Evolutionary conservation across 441 rosid genomes (phyloP).

Genomic region (Croton laevigatus): DNA sequence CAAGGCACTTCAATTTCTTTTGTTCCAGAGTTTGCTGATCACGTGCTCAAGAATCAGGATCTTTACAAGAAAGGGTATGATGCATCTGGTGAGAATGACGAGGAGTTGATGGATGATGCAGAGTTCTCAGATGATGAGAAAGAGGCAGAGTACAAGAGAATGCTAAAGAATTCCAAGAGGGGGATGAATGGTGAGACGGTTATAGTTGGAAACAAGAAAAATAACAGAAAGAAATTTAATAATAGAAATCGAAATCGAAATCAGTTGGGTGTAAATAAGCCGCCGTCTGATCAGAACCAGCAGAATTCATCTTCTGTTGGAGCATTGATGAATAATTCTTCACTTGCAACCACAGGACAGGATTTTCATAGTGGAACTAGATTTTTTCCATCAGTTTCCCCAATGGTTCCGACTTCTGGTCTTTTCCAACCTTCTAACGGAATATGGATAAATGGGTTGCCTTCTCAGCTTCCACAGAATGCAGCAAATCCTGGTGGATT

Average conservation of each 20-base stretch:
- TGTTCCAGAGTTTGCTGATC: constrained; percentile 76
- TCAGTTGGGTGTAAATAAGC: constrained; percentile 23
- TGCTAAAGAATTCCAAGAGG: constrained; percentile 70
- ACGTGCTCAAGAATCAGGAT: constrained; percentile 64
- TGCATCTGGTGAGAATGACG: constrained; percentile 96
- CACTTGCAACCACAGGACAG: constrained; percentile 33
- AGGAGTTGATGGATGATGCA: constrained; percentile 72
- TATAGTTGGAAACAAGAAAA: constrained; percentile 29
- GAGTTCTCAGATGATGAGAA: constrained; percentile 98
- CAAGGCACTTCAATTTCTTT: constrained; percentile 70
- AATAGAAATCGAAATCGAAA: constrained; percentile 40
- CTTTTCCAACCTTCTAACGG: constrained; percentile 29
- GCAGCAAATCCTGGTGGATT: constrained; percentile 34
- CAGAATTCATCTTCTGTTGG: constrained; percentile 17
- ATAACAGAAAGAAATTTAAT: constrained; percentile 45
- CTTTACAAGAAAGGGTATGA: constrained; percentile 91
- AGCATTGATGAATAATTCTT: constrained; percentile 26
- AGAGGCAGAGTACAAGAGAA: constrained; percentile 75
- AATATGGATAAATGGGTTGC: constrained; percentile 37
- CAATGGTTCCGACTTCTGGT: constrained; percentile 33
- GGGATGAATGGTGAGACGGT: constrained; percentile 42
- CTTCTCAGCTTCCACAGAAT: constrained; percentile 31
- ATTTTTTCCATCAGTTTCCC: constrained; percentile 34
- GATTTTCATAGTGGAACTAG: constrained; percentile 32
- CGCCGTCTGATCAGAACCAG: constrained; percentile 26